Percentiles rank a stretch among this genome's conserved stretches.
Evolutionary conservation across 75 land plant genomes (phyloP).

Genomic region (Sequoia sempervirens): DNA sequence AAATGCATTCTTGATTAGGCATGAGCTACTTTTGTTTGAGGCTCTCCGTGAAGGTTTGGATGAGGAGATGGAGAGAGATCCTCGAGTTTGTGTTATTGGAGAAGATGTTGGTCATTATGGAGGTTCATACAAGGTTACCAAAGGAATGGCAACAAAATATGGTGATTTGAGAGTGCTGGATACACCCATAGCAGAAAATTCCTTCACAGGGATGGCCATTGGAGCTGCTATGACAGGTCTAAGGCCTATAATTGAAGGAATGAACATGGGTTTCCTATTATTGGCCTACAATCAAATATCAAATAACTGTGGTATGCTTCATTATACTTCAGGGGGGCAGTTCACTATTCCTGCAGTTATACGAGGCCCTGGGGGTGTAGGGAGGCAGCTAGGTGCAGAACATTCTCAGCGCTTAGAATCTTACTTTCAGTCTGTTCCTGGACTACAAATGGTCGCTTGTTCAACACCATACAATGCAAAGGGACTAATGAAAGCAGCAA

Average conservation of each 20-base stretch:
- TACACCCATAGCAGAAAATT: conserved; percentile 96
- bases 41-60: conserved; percentile 95
- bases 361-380: conserved; percentile 97
- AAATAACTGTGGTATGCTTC: conserved; percentile 98
- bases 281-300: conserved; percentile 96
- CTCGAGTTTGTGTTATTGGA: conserved; percentile 85
- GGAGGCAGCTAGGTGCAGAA: conserved; percentile 95
- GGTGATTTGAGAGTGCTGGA: conserved; percentile 93
- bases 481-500: conserved; percentile 98
- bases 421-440: conserved; percentile 97
- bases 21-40: conserved; percentile 89
- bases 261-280: conserved; percentile 99
- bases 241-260: conserved; percentile 87
- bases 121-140: conserved; percentile 97
- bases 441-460: conserved; percentile 95
- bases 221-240: conserved; percentile 99
- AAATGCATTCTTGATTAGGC: conserved; percentile 34
- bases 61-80: conserved; percentile 96
- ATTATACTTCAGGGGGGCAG: conserved; percentile 98
- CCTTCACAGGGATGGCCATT: conserved; percentile 97
- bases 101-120: conserved; percentile 99
- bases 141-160: conserved; percentile 79
- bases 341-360: conserved; percentile 89
- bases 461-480: conserved; percentile 98
- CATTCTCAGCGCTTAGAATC: conserved; percentile 97